Conservation (phyloP, 2,329 filamentous ascomycete genomes). For the Alternaria sp. region DNA sequence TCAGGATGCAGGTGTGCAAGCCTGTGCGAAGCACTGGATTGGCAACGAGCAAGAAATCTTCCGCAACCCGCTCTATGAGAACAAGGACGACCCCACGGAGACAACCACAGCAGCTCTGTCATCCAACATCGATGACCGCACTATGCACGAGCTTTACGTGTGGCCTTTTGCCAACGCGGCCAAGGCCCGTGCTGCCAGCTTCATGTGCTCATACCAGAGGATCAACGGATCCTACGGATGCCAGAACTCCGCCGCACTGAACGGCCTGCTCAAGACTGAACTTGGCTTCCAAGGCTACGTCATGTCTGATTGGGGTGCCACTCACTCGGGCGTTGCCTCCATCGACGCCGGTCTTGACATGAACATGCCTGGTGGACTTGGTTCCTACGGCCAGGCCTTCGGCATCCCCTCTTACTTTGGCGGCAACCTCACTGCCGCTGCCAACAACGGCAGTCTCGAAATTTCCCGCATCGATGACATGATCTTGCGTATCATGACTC, state of each 20-base stretch:
- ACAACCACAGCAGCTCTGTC: constrained; percentile 62
- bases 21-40: constrained; percentile 63
- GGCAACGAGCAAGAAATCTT: constrained; percentile 68
- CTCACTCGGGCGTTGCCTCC: constrained; percentile 56
- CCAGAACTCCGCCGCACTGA: constrained; percentile 55
- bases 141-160: constrained; percentile 71
- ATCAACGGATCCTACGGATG: constrained; percentile 50
- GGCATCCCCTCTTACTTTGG: constrained; percentile 56
- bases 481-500: constrained; percentile 57
- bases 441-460: constrained; percentile 54
- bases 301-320: constrained; percentile 57
- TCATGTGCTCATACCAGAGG: constrained; percentile 66
- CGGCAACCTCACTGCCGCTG: constrained; percentile 51
- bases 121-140: constrained; percentile 70
- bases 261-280: constrained; percentile 62
- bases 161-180: constrained; percentile 72
- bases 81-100: constrained; percentile 62
- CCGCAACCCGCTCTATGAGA: constrained; percentile 57
- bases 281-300: constrained; percentile 60
- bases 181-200: constrained; percentile 63
- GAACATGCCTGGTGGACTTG: constrained; percentile 53
- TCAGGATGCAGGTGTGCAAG: constrained; percentile 55
- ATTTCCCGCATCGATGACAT: constrained; percentile 58
- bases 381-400: constrained; percentile 41
- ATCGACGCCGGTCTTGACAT: constrained; percentile 59